Percentiles rank a stretch among this genome's conserved stretches.
Conservation (phyloP, 2,329 filamentous ascomycete genomes). For the Penicillium oxalicum region DNA sequence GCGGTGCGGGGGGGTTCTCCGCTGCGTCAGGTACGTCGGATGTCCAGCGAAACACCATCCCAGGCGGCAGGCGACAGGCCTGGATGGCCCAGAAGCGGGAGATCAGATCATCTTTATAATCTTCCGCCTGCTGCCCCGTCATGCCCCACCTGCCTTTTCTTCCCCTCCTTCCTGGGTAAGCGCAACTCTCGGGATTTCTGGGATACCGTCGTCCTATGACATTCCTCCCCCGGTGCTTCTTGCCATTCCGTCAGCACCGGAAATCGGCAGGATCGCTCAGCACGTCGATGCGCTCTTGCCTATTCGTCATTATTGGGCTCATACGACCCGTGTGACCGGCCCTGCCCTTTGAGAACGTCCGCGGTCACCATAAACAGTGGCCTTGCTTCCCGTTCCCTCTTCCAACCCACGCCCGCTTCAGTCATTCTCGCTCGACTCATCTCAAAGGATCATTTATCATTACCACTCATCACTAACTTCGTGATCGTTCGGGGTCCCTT, state of each 20-base stretch:
- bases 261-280: no score
- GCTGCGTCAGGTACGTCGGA: conserved; percentile 25
- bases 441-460: background rate
- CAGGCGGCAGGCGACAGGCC: no score
- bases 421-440: background rate
- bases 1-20: conserved; percentile 19
- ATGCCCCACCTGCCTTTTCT: background rate
- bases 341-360: no score
- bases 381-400: background rate
- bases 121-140: conserved; percentile 4
- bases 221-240: no score
- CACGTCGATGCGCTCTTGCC: no score
- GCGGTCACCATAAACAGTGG: background rate
- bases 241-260: no score
- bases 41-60: background rate
- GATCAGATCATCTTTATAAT: conserved; percentile 6
- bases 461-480: conserved; percentile 8
- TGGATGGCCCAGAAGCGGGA: no score
- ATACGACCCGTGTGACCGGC: no score
- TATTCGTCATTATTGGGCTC: no score
- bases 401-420: background rate
- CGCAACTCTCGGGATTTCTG: background rate
- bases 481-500: conserved; percentile 4
- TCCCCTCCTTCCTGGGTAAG: conserved; percentile 1
- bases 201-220: no score